Evolutionary conservation across 2,329 filamentous ascomycete species (phyloP), one percentile per base, ranked within the genome.

Genomic region (Mycocentrospora acerina): DNA sequence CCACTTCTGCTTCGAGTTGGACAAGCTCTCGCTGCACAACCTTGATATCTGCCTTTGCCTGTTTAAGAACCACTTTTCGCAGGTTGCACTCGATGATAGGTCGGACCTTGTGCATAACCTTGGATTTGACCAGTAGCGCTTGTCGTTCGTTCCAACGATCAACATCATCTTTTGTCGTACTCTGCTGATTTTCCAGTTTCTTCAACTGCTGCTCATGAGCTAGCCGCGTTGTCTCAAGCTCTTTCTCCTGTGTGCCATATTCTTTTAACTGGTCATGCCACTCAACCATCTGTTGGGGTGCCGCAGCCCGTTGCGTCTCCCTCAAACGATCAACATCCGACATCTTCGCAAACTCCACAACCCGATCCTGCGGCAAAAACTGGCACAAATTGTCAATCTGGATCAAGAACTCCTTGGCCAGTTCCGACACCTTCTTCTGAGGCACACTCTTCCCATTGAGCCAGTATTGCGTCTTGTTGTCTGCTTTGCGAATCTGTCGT

Each of bases 351-450:
- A 98, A 98, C 60, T 96, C 90, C 16, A 90, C 88, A 2, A 98
- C 93, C 53, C 90, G 86, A 63, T 98, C 93, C 66, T 98, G 93
- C 0, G 93, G 93, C 29, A 98, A 72, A 57, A 98, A 98, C 64
- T 98, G 93, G 65, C 93, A 98, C 2, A 98, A 76, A 55, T 98
- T 98, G 72, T 98, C 93, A 49, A 97, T 88, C 67, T 98, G 93
- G 35, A 98, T 97, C 32, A 85, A 85, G 57, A 95, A 82, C 8
- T 76, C 77, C 42, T 75, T 79, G 44, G 85, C 86, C 32, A 95
- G 71, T 8, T 75, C 70, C 53, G 85, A 76, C 6, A 97, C 77
- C 3, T 75, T 75, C 56, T 83, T 85, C 46, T 82, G 79, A 1
- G 66, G 66, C 8, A 76, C 75, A 4, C 75, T 76, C 47, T 75